Evolutionary conservation across 1,284 basidiomycete genomes (phyloP).

Genomic region (Leccinum subspadiceum): DNA sequence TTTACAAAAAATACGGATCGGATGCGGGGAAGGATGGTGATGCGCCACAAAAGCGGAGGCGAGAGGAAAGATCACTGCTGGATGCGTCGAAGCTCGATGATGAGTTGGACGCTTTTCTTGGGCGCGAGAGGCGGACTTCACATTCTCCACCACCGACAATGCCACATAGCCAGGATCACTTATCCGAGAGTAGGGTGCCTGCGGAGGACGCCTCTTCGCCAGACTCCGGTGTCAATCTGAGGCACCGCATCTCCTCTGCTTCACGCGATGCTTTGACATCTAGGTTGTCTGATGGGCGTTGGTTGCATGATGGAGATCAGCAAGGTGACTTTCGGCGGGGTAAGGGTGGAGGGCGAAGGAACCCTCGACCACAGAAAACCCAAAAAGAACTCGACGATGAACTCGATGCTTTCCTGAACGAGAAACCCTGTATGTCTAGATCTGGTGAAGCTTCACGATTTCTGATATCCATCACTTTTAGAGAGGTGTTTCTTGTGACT

Average conservation of each 20-base stretch:
- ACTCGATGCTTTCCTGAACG: conserved; percentile 69
- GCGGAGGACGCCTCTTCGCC: conserved; percentile 54
- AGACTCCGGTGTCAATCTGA: conserved; percentile 39
- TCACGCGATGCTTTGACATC: conserved; percentile 35
- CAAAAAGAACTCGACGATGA: conserved; percentile 76
- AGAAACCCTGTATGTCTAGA: conserved; percentile 31
- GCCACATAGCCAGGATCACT: conserved; percentile 60
- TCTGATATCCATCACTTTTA: conserved; percentile 10
- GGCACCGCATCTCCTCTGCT: conserved; percentile 43
- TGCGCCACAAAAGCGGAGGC: conserved; percentile 38
- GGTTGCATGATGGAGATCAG: conserved; percentile 23
- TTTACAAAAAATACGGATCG: conserved; percentile 70
- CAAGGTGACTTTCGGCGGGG: conserved; percentile 18
- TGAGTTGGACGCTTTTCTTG: conserved; percentile 65
- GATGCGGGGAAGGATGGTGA: conserved; percentile 54
- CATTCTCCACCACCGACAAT: conserved; percentile 51
- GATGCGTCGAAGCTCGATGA: conserved; percentile 38
- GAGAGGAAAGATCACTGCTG: conserved; percentile 26
- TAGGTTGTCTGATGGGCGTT: conserved; percentile 18
- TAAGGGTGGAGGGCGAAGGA: conserved; percentile 31
- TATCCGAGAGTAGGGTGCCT: conserved; percentile 48
- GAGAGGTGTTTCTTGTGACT: neutral
- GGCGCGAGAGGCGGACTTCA: conserved; percentile 36
- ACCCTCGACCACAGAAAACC: conserved; percentile 50
- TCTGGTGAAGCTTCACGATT: neutral